Base-by-base conservation (phyloP, 2,329 filamentous ascomycete species). In the Penicillium sp. region DNA sequence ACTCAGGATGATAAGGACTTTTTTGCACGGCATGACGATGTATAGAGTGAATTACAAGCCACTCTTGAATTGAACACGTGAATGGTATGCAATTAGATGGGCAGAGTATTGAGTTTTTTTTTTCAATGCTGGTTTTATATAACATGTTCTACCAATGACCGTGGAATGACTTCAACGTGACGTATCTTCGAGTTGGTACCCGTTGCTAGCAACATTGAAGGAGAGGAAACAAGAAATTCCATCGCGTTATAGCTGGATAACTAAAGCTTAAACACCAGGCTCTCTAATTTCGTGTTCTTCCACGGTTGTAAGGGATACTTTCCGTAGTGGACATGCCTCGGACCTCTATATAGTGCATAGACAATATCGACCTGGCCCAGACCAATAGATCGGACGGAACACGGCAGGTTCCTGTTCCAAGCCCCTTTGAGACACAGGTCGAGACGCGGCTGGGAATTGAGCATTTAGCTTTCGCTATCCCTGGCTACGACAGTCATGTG, bases 1-100 rank as follows among this genome's bases (percentile, higher is more conserved):
- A 47, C 76, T 78, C 57, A 80, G 70, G 61, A 80, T 64, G 59
- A 80, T 77, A 60, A 80, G 76, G 53, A 80, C 66, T 59, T 79
- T 80, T 27, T 42, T 42, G 19, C 9, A 23, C 19, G 19, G 39
- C 39, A 42, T 42, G 9, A 6, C 23, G 3, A 14, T 2, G 7
- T 39, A 9, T 9, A 39, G n/a, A 14, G 31, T 33, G 5, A 16
- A 33, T 33, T 14, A 1, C 14, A 6, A 33, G 14, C 14, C 13
- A 7, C 5, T 33, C 13, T 33, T 33, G 13, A 16, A 16, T 33
- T 7, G 13, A 31, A 31, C 13, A 31, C 19, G 14, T 33, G 31
- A 33, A 16, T 16, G 2, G 14, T 2, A 33, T 33, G 9, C 26
- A 26, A 26, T 26, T 26, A 7, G 4, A 19, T 19, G 19, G 19